A percentile compares a stretch with the other conserved stretches of the same genome.
Conservation (phyloP, 305 asterid species). For the Fraxinus angustifolia region DNA sequence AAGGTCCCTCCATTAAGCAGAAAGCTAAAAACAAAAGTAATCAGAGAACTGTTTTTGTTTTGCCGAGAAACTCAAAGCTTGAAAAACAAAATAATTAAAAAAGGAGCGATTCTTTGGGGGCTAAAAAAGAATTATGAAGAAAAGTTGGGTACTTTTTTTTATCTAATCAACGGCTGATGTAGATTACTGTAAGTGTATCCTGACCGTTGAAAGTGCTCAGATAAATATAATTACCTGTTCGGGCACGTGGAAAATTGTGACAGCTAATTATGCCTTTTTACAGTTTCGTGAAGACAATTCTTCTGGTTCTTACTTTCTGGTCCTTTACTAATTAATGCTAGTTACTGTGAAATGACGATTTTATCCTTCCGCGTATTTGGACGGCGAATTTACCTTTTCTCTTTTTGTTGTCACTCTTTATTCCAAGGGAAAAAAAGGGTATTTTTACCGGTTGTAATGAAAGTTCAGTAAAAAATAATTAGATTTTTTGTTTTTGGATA, state of each 20-base stretch:
- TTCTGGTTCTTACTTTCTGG: not conserved
- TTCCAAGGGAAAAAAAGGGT: not conserved
- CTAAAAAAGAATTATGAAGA: constrained; percentile 17
- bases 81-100: not conserved
- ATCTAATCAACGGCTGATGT: constrained; percentile 36
- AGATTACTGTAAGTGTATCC: constrained; percentile 10
- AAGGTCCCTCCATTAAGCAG: constrained; percentile 69
- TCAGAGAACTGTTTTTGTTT: constrained; percentile 19
- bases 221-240: constrained; percentile 15
- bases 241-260: constrained; percentile 41
- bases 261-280: constrained; percentile 48
- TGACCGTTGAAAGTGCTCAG: constrained; percentile 28
- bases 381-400: not conserved
- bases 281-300: constrained; percentile 17
- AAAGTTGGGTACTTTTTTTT: constrained; percentile 11
- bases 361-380: not conserved
- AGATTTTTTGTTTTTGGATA: not conserved
- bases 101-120: constrained; percentile 25
- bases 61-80: constrained; percentile 28
- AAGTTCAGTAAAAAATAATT: not conserved
- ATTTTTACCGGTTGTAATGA: not conserved
- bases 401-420: not conserved
- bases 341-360: not conserved
- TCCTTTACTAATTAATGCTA: not conserved
- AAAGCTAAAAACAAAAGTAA: constrained; percentile 33